phyloP scores from a whole-genome alignment of 805 yeast species.

The Teunomyces tritomae region DNA sequence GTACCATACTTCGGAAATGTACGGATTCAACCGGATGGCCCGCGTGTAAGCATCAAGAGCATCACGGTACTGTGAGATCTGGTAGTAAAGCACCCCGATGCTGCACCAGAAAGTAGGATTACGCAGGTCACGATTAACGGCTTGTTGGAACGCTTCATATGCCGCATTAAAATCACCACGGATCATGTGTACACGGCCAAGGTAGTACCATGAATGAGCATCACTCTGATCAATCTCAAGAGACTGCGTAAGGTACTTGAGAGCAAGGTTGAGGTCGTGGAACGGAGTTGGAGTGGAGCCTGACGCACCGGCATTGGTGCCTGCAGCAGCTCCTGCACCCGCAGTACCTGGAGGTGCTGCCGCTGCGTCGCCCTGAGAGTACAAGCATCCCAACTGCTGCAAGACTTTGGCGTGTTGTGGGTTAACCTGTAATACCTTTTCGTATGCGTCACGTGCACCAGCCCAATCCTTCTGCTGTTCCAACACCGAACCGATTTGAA shows the following conservation, averaged over 20 bases:
- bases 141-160: slow-evolving; percentile 97
- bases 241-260: slow-evolving; percentile 78
- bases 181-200: slow-evolving; percentile 97
- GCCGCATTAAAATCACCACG: slow-evolving; percentile 94
- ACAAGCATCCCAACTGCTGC: slow-evolving; percentile 93
- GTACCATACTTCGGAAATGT: slow-evolving; percentile 97
- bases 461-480: slow-evolving; percentile 91
- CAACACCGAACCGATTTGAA: slow-evolving; percentile 93
- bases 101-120: slow-evolving; percentile 98
- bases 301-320: slow-evolving; percentile 3
- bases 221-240: slow-evolving; percentile 86
- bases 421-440: slow-evolving; percentile 81
- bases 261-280: slow-evolving; percentile 80
- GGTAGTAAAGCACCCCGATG: slow-evolving; percentile 93
- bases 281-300: slow-evolving; percentile 36
- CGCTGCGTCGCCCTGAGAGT: slow-evolving; percentile 55
- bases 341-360: slow-evolving; percentile 22
- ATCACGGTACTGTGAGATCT: slow-evolving; percentile 92
- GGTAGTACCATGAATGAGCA: slow-evolving; percentile 96
- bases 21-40: slow-evolving; percentile 93
- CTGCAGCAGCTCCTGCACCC: slow-evolving; percentile 6
- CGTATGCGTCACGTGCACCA: slow-evolving; percentile 94
- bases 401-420: slow-evolving; percentile 95
- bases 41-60: slow-evolving; percentile 97
- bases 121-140: slow-evolving; percentile 93